phyloP scores from a whole-genome alignment of 345 rosid species.

The Tarenaya hassleriana region DNA sequence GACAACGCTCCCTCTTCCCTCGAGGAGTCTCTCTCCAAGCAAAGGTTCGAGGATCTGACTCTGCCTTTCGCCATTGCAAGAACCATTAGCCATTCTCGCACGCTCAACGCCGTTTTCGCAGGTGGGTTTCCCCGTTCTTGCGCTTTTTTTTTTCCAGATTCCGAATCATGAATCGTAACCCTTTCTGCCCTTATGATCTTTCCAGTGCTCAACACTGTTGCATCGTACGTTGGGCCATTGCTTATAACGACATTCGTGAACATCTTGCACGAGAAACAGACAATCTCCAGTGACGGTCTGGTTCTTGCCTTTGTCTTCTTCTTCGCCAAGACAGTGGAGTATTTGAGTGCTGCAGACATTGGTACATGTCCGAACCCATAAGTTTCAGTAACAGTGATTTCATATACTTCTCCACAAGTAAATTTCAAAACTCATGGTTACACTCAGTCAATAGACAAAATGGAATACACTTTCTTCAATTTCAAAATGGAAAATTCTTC shows the following conservation, averaged over 20 bases:
- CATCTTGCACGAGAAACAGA: slow-evolving; percentile 33
- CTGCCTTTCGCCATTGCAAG: slow-evolving; percentile 33
- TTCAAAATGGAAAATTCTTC: too few relatives aligned
- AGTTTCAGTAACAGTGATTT: not conserved
- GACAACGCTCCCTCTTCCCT: slow-evolving; percentile 38
- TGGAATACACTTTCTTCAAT: too few relatives aligned
- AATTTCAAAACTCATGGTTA: too few relatives aligned
- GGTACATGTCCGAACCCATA: slow-evolving; percentile 23
- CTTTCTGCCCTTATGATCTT: too few relatives aligned
- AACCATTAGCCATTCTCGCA: slow-evolving; percentile 45
- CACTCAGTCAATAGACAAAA: too few relatives aligned
- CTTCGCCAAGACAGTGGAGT: slow-evolving; percentile 54
- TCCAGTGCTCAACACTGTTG: slow-evolving; percentile 46
- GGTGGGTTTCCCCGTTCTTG: slow-evolving; percentile 45
- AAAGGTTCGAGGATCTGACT: slow-evolving; percentile 26
- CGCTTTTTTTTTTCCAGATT: too few relatives aligned
- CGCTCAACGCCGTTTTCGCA: slow-evolving; percentile 51
- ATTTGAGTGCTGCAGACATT: slow-evolving; percentile 53
- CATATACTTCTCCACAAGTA: not conserved
- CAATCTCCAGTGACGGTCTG: slow-evolving; percentile 34
- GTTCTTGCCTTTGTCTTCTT: slow-evolving; percentile 51
- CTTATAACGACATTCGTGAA: slow-evolving; percentile 58
- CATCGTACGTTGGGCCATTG: slow-evolving; percentile 56
- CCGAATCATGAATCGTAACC: too few relatives aligned
- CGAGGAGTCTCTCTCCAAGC: slow-evolving; percentile 41